Conservation (phyloP, 257 asterid species). For the Solanum medicagineum region DNA sequence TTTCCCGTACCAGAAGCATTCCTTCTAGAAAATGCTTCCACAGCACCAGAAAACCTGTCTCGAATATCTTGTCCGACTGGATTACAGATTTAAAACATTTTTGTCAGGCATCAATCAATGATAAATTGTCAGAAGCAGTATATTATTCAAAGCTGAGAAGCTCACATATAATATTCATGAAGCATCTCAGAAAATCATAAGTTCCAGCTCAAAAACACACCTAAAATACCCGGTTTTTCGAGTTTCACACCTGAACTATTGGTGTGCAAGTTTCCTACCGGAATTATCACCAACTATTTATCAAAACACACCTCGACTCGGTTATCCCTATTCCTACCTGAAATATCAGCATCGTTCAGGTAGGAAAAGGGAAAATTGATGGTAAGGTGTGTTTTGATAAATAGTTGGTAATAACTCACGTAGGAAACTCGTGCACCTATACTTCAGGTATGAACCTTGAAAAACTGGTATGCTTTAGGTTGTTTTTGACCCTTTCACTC, state of each 20-base stretch:
- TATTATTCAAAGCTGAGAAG: not conserved
- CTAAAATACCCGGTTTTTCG: not conserved
- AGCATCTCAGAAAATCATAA: not conserved
- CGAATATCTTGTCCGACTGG: constrained; percentile 69
- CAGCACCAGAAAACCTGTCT: constrained; percentile 75
- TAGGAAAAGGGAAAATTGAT: not conserved
- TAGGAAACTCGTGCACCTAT: not conserved
- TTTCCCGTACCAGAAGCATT: constrained; percentile 54
- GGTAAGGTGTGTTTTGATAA: not conserved
- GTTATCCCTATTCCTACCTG: not conserved
- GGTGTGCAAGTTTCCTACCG: not conserved
- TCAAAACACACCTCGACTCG: not conserved
- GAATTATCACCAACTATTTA: not conserved
- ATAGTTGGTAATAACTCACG: not conserved
- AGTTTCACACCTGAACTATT: not conserved
- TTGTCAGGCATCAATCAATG: not conserved
- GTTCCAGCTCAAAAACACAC: not conserved
- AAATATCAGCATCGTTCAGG: not conserved
- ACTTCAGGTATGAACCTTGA: not conserved
- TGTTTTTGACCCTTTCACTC: not conserved
- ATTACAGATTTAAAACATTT: constrained; percentile 1
- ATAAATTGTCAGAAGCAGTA: not conserved
- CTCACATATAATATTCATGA: not conserved
- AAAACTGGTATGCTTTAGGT: not conserved
- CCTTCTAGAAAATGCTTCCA: constrained; percentile 81